Evolutionary conservation across 305 asterid species (phyloP).

Genomic region (Fraxinus velutina): DNA sequence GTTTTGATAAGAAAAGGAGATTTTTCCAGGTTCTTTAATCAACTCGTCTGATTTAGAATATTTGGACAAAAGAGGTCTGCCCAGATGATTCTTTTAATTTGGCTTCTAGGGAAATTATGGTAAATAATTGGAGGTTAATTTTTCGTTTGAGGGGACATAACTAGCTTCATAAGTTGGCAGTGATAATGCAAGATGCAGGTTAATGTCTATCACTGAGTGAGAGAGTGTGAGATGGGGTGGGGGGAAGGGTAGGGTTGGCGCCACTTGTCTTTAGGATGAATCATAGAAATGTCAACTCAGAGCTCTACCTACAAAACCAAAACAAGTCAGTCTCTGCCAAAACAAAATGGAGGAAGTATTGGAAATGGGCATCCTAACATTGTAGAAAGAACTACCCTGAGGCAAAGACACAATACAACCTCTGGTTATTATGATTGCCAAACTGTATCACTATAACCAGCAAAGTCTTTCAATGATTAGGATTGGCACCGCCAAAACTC

Average conservation of each 20-base stretch:
- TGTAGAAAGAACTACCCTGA: background rate
- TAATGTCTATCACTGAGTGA: background rate
- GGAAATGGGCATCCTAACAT: background rate
- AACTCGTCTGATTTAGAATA: background rate
- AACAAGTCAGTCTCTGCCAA: background rate
- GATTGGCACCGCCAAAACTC: background rate
- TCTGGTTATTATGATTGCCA: background rate
- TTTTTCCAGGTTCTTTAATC: background rate
- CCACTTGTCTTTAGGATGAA: background rate
- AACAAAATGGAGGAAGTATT: background rate
- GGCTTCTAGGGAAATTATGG: background rate
- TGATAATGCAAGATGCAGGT: background rate
- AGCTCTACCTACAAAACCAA: background rate
- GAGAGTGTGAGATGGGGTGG: background rate
- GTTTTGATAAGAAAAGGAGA: background rate
- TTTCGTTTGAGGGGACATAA: background rate
- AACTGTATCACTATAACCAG: background rate
- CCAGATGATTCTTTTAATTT: background rate
- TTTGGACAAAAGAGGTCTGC: background rate
- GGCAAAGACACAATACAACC: background rate
- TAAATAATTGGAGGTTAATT: background rate
- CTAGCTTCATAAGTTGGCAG: background rate
- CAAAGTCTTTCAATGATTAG: background rate
- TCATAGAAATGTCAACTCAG: background rate
- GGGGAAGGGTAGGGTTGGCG: background rate